Evolutionary conservation across 1,139 yeast genomes (phyloP), one percentile per base, ranked within the genome.

Genomic region (Hansenula sp.): DNA sequence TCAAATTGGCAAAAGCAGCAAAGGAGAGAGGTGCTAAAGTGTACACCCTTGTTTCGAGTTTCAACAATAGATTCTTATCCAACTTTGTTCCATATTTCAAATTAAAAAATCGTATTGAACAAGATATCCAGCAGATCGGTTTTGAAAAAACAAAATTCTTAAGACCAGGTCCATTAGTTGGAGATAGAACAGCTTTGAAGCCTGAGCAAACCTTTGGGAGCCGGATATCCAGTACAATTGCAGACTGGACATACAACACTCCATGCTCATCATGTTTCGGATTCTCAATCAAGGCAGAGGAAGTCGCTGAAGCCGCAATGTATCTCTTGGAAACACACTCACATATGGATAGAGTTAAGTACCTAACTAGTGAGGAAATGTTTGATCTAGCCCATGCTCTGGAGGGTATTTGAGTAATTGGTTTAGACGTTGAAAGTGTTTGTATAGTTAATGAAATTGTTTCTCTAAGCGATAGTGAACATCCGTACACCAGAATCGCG

Each of bases 141-240:
- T 51, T 46, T 18, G 46, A 48, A 6, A 48, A 47, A n/a, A 40
- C 59, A 3, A 26, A 52, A 4, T 45, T 61, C 2, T 37, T 61
- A 11, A 51, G 62, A 44, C 65, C 66, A 3, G 66, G 66, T 3
- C 62, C 66, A 8, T 32, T 61, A 10, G 44, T 52, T 22, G 66
- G 65, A 3, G 44, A 47, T 29, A 43, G 52, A 33, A 32, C 14
- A 2, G n/a, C 11, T 2, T 26, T 43, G 6, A 35, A 38, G 0
- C 40, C 43, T 8, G 5, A 38, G n/a, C 43, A 35, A 12, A 27
- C 48, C 2, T 11, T 34, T 5, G 7, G 44, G 2, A 37, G 33
- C 2, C 35, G 32, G 21, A 25, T 46, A 24, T 30, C 44, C 17
- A 33, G 34, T 21, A 21, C 36, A 10, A 28, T 49, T 12, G 51